Percentiles rank a stretch among this genome's conserved stretches.
Conservation (phyloP, 2,329 filamentous ascomycete genomes). For the Aspergillus spinulosporus region DNA sequence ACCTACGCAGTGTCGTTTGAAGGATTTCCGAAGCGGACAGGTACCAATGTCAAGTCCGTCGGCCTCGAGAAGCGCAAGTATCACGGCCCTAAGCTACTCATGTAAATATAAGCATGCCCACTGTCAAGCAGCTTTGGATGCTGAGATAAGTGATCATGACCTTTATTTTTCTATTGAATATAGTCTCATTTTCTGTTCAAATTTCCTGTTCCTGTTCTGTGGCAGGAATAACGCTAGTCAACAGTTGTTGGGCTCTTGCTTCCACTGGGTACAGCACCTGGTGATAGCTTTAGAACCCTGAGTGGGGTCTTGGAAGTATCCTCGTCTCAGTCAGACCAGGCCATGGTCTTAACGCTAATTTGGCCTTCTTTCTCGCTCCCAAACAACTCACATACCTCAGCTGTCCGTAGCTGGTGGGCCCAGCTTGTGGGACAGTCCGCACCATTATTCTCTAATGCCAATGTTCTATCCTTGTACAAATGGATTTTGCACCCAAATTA, state of each 20-base stretch:
- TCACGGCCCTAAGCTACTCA: slow-evolving; percentile 18
- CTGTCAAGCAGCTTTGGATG: background rate
- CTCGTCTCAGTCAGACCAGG: too few relatives aligned
- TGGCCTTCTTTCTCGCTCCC: too few relatives aligned
- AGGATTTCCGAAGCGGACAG: slow-evolving; percentile 60
- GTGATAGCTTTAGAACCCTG: background rate
- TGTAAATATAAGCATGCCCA: slow-evolving; percentile 10
- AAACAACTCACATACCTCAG: too few relatives aligned
- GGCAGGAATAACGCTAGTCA: background rate
- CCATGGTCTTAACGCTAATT: too few relatives aligned
- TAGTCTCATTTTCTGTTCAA: background rate
- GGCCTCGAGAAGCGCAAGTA: slow-evolving; percentile 19
- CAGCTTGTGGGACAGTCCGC: too few relatives aligned
- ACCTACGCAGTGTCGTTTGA: slow-evolving; percentile 67
- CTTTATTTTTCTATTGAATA: background rate
- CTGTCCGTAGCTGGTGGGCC: too few relatives aligned
- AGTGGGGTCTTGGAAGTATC: too few relatives aligned
- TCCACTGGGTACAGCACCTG: background rate
- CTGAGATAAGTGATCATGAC: background rate
- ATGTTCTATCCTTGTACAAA: background rate
- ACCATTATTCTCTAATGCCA: too few relatives aligned
- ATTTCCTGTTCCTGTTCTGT: background rate
- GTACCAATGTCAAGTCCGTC: slow-evolving; percentile 8
- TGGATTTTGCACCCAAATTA: background rate
- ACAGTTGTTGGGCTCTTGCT: background rate